Percentiles rank a stretch among this genome's conserved stretches.
Evolutionary conservation across 495 filamentous ascomycete species (phyloP).

Genomic region (Pseudoneurospora amorphoporcata): DNA sequence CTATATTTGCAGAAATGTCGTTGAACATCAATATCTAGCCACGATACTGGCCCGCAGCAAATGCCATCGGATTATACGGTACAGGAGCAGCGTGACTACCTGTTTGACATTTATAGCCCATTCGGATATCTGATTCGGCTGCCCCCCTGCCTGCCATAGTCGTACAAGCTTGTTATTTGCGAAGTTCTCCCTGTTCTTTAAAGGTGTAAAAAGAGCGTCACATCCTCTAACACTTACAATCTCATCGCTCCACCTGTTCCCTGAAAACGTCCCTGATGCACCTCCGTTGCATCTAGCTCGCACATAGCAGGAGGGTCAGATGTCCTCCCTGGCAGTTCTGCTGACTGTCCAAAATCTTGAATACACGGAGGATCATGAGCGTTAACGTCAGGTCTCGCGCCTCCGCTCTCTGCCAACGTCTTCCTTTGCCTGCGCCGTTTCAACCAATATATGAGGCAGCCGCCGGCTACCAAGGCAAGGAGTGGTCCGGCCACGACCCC

Average conservation of each 20-base stretch:
- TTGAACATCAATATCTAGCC: background rate
- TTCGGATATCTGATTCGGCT: background rate
- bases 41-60: background rate
- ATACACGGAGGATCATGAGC: background rate
- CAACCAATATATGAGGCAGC: background rate
- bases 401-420: background rate
- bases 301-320: background rate
- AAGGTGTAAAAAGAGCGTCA: background rate
- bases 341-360: background rate
- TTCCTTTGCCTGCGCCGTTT: background rate
- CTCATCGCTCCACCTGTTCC: background rate
- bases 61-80: background rate
- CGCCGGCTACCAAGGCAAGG: background rate
- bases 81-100: background rate
- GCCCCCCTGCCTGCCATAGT: background rate
- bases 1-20: background rate
- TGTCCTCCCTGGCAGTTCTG: background rate
- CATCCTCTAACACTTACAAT: background rate
- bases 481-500: background rate
- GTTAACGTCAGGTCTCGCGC: background rate
- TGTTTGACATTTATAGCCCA: background rate
- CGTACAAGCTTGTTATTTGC: background rate
- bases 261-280: background rate
- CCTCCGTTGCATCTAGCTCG: background rate
- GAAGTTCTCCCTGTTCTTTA: background rate